Evolutionary conservation across 768 basidiomycete species (phyloP), one percentile per base, ranked within the genome.

Genomic region (Psilocybe azurescens): DNA sequence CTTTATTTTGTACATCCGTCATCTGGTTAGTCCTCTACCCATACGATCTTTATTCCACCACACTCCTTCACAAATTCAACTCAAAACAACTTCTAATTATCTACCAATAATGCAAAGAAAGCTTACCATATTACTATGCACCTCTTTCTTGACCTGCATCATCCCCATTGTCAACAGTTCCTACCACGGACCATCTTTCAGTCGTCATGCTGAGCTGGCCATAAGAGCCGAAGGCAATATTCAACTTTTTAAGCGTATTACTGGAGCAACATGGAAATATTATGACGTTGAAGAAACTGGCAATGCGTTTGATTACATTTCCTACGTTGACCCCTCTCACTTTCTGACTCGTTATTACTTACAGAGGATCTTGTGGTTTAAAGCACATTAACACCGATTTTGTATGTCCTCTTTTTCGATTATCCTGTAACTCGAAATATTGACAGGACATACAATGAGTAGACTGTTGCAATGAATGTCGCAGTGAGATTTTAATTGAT

Each of bases 251-350:
- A 79, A 77, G 63, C 79, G 83, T 7, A 79, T 68, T 59, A 58
- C 61, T 41, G 61, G 65, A 55, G 70, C 81, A 2, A 79, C 79
- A 48, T 83, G 82, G 73, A 82, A 86, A 13, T 89, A 76, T 63
- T 89, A 87, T 66, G 78, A 79, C 47, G 67, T 69, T 5, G 60
- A 68, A 48, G 46, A 62, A 18, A 70, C 66, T 14, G 71, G 71
- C 33, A 59, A 54, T 32, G 64, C 65, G 65, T 69, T 30, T n/a
- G 56, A 44, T 14, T 7, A 20, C 5, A 30, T 5, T 5, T 44
- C 14, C 14, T 28, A 28, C 30, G 5, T 47, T 39, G 47, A 11
- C 29, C 16, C 16, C n/a, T n/a, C 3, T 29, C 3, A 14, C 28
- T 53, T 46, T 46, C 30, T 30, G 18, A 49, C 13, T 56, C 49